Percentiles rank a stretch among this genome's conserved stretches.
These are phyloP conservation scores for Jamesozyma rosinii DNA, from an alignment of 805 yeast species.

Conservation along the genomic window DNA sequence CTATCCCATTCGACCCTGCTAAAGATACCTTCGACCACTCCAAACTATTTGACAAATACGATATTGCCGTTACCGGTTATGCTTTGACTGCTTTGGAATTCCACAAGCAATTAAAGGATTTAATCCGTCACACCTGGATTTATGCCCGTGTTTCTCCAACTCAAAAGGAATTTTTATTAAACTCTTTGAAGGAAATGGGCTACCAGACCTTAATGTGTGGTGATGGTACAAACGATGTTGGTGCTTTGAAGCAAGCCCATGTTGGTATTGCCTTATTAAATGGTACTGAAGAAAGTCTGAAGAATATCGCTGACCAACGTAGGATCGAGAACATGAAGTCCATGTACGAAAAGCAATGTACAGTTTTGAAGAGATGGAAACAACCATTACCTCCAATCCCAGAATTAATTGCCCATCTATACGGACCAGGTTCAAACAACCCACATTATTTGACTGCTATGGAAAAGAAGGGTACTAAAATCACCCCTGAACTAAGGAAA, in stretches of 20 bases:
- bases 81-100: slow-evolving; percentile 62
- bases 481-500: slow-evolving; percentile 63
- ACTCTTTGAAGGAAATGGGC: slow-evolving; percentile 75
- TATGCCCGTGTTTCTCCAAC: slow-evolving; percentile 95
- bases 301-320: slow-evolving; percentile 75
- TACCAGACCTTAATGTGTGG: slow-evolving; percentile 97
- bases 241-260: slow-evolving; percentile 97
- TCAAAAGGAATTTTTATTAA: slow-evolving; percentile 87
- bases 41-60: slow-evolving; percentile 57
- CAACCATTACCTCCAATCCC: slow-evolving; percentile 82
- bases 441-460: slow-evolving; percentile 81
- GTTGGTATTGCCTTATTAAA: slow-evolving; percentile 96
- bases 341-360: slow-evolving; percentile 78
- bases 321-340: slow-evolving; percentile 53
- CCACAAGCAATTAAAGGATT: slow-evolving; percentile 59
- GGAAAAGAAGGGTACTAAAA: slow-evolving; percentile 71
- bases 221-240: slow-evolving; percentile 99
- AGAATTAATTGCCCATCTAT: slow-evolving; percentile 77
- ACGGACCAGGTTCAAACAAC: slow-evolving; percentile 90
- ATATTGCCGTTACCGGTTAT: slow-evolving; percentile 87
- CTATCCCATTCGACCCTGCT: slow-evolving; percentile 56
- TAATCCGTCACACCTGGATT: slow-evolving; percentile 89
- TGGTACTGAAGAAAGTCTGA: slow-evolving; percentile 91
- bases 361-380: slow-evolving; percentile 70
- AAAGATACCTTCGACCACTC: slow-evolving; percentile 30